phyloP scores from a whole-genome alignment of 768 basidiomycete species.

The Calocera cornea region DNA sequence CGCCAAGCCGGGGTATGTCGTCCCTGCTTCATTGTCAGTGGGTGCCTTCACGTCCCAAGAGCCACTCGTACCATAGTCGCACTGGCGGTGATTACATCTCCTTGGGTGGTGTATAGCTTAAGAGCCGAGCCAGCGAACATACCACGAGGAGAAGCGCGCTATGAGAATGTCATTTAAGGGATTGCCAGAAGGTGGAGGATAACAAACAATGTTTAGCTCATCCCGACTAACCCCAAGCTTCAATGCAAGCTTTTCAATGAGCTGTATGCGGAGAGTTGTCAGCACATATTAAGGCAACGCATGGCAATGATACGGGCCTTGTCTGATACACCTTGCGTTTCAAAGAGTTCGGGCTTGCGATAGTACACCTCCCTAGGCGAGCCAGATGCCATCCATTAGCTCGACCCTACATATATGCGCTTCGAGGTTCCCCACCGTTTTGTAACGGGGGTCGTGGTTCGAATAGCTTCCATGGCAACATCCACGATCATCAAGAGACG shows the following conservation, averaged over 20 bases:
- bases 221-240: conserved; percentile 59
- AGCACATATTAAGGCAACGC: conserved; percentile 6
- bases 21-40: background rate
- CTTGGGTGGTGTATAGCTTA: conserved; percentile 41
- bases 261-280: conserved; percentile 29
- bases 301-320: conserved; percentile 32
- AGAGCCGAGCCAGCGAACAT: conserved; percentile 61
- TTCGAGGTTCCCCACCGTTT: background rate
- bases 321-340: conserved; percentile 64
- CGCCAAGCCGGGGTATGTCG: conserved; percentile 55
- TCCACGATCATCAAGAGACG: background rate
- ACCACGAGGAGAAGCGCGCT: conserved; percentile 87
- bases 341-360: conserved; percentile 67
- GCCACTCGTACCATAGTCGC: conserved; percentile 43
- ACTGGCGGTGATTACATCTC: conserved; percentile 35
- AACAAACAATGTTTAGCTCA: conserved; percentile 66
- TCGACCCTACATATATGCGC: background rate
- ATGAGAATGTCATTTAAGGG: conserved; percentile 5
- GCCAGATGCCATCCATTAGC: background rate
- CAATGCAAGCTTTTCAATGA: conserved; percentile 82
- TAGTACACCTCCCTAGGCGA: conserved; percentile 69
- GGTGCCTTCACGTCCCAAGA: background rate
- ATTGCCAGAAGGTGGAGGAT: background rate
- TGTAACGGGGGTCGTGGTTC: background rate
- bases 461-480: background rate